Evolutionary conservation across 78 protist genomes (phyloP), one percentile per base, ranked within the genome.

Genomic region (Protostelium mycophagum): DNA sequence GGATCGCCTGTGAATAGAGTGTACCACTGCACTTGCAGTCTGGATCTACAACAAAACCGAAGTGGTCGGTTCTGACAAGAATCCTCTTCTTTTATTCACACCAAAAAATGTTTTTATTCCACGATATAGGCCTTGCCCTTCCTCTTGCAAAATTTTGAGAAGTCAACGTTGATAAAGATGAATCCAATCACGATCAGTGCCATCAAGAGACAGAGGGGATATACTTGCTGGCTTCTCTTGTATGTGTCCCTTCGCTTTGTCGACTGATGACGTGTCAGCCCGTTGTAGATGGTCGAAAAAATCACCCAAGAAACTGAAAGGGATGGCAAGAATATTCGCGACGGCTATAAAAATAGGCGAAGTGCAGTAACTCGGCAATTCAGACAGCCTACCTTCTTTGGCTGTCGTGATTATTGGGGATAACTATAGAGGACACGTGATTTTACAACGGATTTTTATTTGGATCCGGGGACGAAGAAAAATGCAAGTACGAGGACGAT

Each of bases 381-480:
- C n/a, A n/a, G n/a, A n/a, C n/a, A n/a, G n/a, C n/a, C n/a, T n/a
- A n/a, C n/a, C n/a, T n/a, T n/a, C n/a, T n/a, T n/a, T n/a, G n/a
- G n/a, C n/a, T n/a, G n/a, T n/a, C n/a, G n/a, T n/a, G n/a, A n/a
- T n/a, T n/a, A n/a, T n/a, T n/a, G n/a, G n/a, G n/a, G n/a, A n/a
- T n/a, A n/a, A n/a, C n/a, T n/a, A n/a, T n/a, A n/a, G n/a, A n/a
- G n/a, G n/a, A n/a, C n/a, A n/a, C n/a, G n/a, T n/a, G n/a, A n/a
- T n/a, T n/a, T n/a, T n/a, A n/a, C n/a, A n/a, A n/a, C n/a, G n/a
- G n/a, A n/a, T n/a, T n/a, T n/a, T n/a, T n/a, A n/a, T n/a, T n/a
- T n/a, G n/a, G n/a, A n/a, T n/a, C n/a, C n/a, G n/a, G 95, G 95
- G n/a, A 90, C 88, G 84, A 93, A 93, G 51, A 36, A 93, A 83